Conservation (phyloP, 2,329 filamentous ascomycete genomes). For the Rutstroemia sp. region DNA sequence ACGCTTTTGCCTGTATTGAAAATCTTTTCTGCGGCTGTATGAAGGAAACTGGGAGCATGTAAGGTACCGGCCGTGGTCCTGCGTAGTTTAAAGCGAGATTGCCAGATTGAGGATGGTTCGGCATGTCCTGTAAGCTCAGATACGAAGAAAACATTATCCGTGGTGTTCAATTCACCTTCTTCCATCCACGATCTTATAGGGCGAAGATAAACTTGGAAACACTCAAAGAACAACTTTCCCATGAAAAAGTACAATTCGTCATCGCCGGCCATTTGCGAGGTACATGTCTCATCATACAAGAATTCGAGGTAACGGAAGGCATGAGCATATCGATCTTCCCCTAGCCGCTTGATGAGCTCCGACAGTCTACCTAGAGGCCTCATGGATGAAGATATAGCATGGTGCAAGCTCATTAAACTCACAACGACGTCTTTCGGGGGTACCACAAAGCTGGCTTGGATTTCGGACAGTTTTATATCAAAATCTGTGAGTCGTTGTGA, state of each 20-base stretch:
- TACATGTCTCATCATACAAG: slow-evolving; percentile 62
- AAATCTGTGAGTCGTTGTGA: slow-evolving; percentile 45
- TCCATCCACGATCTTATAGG: slow-evolving; percentile 83
- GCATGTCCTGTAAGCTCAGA: slow-evolving; percentile 48
- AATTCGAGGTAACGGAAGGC: slow-evolving; percentile 72
- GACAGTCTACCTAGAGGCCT: slow-evolving; percentile 53
- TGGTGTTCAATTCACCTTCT: slow-evolving; percentile 58
- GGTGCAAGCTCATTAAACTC: slow-evolving; percentile 57
- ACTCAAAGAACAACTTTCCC: slow-evolving; percentile 67
- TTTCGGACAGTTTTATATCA: slow-evolving; percentile 47
- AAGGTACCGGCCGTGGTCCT: slow-evolving; percentile 50
- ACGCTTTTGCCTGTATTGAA: slow-evolving; percentile 87
- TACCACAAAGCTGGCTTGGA: slow-evolving; percentile 55
- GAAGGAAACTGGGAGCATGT: slow-evolving; percentile 68
- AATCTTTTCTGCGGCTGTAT: slow-evolving; percentile 60
- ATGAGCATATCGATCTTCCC: slow-evolving; percentile 31
- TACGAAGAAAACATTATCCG: slow-evolving; percentile 71
- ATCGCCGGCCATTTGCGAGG: slow-evolving; percentile 64
- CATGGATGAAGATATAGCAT: slow-evolving; percentile 47
- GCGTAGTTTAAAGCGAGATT: slow-evolving; percentile 63
- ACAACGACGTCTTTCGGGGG: slow-evolving; percentile 48
- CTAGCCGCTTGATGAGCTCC: slow-evolving; percentile 51
- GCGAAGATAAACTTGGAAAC: slow-evolving; percentile 73
- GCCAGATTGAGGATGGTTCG: slow-evolving; percentile 65
- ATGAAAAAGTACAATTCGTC: slow-evolving; percentile 54